Evolutionary conservation across 192 early-diverging fungal species (phyloP).

Genomic region (Coemansia asiatica): DNA sequence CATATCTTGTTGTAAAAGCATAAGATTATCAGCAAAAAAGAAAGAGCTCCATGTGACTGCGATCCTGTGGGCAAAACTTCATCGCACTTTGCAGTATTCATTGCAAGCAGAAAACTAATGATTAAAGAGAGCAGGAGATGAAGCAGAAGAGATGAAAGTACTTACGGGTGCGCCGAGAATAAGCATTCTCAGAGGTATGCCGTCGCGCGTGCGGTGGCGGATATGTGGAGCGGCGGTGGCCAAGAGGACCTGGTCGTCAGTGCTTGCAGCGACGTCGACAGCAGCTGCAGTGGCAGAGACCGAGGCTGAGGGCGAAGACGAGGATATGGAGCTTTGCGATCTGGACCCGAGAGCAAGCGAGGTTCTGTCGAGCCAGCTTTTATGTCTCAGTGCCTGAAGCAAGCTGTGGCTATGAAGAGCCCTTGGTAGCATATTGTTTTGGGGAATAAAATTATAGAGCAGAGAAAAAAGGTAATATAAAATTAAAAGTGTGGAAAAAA

Average conservation of each 20-base stretch:
- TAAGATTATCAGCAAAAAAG: no score
- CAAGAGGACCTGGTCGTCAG: neutral
- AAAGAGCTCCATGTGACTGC: constrained; percentile 1
- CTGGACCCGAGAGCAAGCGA: neutral
- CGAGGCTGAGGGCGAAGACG: constrained; percentile 8
- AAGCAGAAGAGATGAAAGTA: constrained; percentile 15
- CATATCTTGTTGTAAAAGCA: no score
- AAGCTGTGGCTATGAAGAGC: neutral
- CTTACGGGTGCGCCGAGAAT: constrained; percentile 76
- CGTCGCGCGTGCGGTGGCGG: constrained; percentile 28
- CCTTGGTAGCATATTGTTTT: constrained; percentile 4
- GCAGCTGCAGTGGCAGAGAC: neutral
- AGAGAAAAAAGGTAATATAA: constrained; percentile 4
- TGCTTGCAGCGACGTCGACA: neutral
- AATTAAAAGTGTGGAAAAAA: neutral
- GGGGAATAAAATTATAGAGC: neutral
- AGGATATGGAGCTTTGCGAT: constrained; percentile 22
- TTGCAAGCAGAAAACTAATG: neutral
- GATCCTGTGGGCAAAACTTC: neutral
- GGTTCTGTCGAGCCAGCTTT: neutral
- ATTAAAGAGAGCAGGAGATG: neutral
- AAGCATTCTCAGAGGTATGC: constrained; percentile 63
- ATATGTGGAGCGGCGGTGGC: constrained; percentile 7
- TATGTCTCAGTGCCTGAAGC: neutral
- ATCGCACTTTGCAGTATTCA: neutral